Percentiles rank a stretch among this genome's conserved stretches.
phyloP scores from a whole-genome alignment of 306 rosid species.

The Vigna mungo region DNA sequence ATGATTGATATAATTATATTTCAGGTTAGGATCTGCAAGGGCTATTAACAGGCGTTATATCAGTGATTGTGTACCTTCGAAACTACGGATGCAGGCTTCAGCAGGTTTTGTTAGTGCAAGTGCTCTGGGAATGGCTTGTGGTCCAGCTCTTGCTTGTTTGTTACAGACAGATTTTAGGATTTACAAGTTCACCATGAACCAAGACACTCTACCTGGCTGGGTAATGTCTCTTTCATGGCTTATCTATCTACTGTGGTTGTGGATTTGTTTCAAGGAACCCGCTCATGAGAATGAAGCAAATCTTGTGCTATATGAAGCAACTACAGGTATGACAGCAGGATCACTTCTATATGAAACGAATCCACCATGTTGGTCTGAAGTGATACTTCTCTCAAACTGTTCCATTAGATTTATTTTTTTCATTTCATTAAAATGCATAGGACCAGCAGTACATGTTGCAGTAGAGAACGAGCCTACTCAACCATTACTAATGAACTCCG shows the following conservation, averaged over 20 bases:
- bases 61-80: conserved; percentile 91
- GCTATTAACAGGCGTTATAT: conserved; percentile 98
- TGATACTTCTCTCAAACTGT: not conserved
- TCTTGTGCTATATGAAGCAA: conserved; percentile 47
- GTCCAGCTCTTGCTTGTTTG: conserved; percentile 91
- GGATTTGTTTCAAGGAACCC: conserved; percentile 89
- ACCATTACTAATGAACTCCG: conserved; percentile 64
- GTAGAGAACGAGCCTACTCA: conserved; percentile 56
- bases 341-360: not conserved
- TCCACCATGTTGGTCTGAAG: no score
- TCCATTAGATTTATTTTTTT: not conserved
- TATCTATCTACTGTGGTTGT: conserved; percentile 77
- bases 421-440: conserved; percentile 46
- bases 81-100: conserved; percentile 92
- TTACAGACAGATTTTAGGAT: conserved; percentile 79
- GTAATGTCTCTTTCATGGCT: conserved; percentile 94
- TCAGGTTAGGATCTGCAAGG: conserved; percentile 96
- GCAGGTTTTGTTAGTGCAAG: conserved; percentile 95
- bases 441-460: conserved; percentile 53
- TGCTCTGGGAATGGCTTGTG: conserved; percentile 98
- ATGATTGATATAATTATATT: conserved; percentile 30
- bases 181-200: conserved; percentile 85
- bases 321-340: conserved; percentile 56
- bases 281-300: conserved; percentile 49
- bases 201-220: conserved; percentile 95